These are phyloP conservation scores for Neurospora sp. DNA, from an alignment of 495 filamentous ascomycete species.

Conservation along the genomic window DNA sequence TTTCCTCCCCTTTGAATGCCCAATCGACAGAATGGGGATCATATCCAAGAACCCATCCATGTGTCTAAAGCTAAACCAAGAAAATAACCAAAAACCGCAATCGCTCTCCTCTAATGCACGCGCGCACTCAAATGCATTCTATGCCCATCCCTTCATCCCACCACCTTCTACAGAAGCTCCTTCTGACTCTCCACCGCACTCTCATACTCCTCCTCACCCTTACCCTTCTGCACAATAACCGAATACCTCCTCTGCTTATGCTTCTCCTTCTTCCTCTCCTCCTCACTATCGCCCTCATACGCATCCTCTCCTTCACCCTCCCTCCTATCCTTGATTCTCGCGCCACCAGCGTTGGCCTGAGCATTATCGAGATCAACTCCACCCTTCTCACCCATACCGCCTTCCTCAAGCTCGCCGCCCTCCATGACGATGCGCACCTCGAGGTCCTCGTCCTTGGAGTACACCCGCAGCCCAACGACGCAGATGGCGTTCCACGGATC, in stretches of 20 bases:
- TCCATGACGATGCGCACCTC: conserved; percentile 39
- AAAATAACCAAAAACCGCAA: background rate
- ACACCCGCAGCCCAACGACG: conserved; percentile 39
- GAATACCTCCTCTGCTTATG: conserved; percentile 14
- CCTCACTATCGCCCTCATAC: conserved; percentile 26
- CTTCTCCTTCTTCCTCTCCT: conserved; percentile 16
- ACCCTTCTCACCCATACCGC: conserved; percentile 42
- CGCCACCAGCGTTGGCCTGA: conserved; percentile 40
- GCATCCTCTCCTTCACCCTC: conserved; percentile 22
- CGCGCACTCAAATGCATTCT: background rate
- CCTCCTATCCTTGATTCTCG: conserved; percentile 15
- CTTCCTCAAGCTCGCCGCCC: conserved; percentile 37
- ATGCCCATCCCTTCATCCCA: background rate
- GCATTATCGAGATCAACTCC: conserved; percentile 39
- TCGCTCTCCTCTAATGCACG: background rate
- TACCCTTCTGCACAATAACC: conserved; percentile 25
- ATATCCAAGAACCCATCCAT: background rate
- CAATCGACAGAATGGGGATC: background rate
- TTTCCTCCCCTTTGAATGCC: background rate
- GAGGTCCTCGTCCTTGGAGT: conserved; percentile 38
- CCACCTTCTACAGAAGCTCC: background rate
- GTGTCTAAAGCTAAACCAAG: background rate
- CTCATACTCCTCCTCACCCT: conserved; percentile 29
- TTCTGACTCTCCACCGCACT: conserved; percentile 16
- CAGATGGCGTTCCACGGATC: conserved; percentile 44